Evolutionary conservation across 768 basidiomycete genomes (phyloP), one percentile per base, ranked within the genome.

Genomic region (Hericium coralloides): DNA sequence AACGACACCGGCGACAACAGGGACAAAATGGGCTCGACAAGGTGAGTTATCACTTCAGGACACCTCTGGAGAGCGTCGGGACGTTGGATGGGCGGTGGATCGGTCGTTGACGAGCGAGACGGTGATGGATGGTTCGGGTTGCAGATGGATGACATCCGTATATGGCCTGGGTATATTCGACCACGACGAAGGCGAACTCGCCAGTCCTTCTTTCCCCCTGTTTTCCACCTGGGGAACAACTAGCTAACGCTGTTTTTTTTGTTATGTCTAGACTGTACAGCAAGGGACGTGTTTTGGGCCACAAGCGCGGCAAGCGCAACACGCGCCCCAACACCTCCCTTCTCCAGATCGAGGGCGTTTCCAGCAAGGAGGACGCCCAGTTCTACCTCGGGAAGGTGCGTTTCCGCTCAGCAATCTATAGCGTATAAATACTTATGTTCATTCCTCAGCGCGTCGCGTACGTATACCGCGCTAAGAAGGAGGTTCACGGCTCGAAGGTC

Each of bases 261-360:
- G 66, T 58, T 55, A 45, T 60, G n/a, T 60, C 38, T 70, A 95
- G 95, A 83, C 83, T 97, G 68, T 95, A 97, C 83, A 73, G 74
- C 75, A 98, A 97, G 81, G 97, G 92, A 73, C 93, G 97, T 68
- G 85, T 99, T 70, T 80, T 98, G 67, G 93, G 95, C 63, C 92
- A 95, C 90, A 98, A 98, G 79, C 92, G 97, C 63, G 94, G 91
- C 60, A 98, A 98, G 79, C 88, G 93, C 70, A 98, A 98, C 82
- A 81, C 89, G 58, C 82, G 87, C 69, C 94, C 93, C 69, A 95
- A 95, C 81, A 97, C 94, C 60, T 92, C 92, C 55, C 86, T 99
- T 66, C 75, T 99, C 68, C 93, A 95, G 76, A 92, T 99, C 70
- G 97, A 99, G 79, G 95, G 95, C 69, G 94, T 98, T 57, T 83